Conservation (phyloP, 192 early-diverging fungal species). For the Phycomyces blakesleeanus region DNA sequence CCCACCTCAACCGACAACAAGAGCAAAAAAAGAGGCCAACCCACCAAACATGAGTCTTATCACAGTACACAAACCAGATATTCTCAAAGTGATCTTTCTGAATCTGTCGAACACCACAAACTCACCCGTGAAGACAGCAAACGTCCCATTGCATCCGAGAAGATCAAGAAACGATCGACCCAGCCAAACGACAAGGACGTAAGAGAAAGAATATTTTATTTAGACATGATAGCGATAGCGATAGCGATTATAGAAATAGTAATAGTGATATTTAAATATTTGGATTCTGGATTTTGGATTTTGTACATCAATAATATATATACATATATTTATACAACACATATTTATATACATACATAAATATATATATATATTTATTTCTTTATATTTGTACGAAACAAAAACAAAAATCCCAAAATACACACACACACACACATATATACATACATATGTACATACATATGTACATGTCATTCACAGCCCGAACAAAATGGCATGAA, state of each 20-base stretch:
- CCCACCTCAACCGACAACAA: background rate
- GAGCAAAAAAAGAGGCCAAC: background rate
- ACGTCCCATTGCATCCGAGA: constrained; percentile 32
- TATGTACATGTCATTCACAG: too few species aligned
- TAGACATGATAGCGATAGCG: too few species aligned
- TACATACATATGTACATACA: too few species aligned
- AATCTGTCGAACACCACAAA: constrained; percentile 25
- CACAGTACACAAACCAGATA: background rate
- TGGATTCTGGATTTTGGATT: too few species aligned
- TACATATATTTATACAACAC: too few species aligned
- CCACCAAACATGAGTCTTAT: background rate
- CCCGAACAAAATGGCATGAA: constrained; percentile 4
- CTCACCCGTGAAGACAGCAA: constrained; percentile 31
- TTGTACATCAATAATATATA: too few species aligned
- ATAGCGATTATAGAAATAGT: background rate
- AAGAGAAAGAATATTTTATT: too few species aligned
- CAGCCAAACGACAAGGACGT: constrained; percentile 5
- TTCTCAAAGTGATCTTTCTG: background rate
- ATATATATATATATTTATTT: too few species aligned
- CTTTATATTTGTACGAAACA: too few species aligned
- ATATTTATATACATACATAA: too few species aligned
- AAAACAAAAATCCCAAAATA: too few species aligned
- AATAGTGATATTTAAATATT: background rate
- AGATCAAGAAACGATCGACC: constrained; percentile 29
- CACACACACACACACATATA: too few species aligned